A percentile compares a stretch with the other conserved stretches of the same genome.
phyloP scores from a whole-genome alignment of 148 eudicot species.

The Rhododendron vialii region DNA sequence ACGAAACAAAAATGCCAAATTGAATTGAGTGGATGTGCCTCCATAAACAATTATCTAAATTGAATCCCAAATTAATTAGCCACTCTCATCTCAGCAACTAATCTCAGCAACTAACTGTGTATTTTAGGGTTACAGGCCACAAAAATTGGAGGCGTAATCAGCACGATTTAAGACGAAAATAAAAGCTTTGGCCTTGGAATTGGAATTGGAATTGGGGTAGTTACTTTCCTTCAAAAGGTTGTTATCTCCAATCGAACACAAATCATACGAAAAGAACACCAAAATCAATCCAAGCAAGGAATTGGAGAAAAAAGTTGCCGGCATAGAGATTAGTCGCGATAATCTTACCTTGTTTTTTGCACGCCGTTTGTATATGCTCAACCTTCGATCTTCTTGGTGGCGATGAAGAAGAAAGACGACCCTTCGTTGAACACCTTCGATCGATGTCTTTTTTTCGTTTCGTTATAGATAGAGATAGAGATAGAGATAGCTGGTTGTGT shows the following conservation, averaged over 20 bases:
- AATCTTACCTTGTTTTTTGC: neutral
- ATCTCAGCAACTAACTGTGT: neutral
- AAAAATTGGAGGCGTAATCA: neutral
- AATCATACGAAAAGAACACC: neutral
- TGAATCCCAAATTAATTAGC: neutral
- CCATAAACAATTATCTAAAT: neutral
- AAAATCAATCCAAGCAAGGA: neutral
- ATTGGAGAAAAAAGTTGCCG: neutral
- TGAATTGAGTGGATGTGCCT: neutral
- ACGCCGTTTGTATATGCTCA: neutral
- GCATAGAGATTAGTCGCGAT: too few relatives aligned
- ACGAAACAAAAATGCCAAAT: neutral
- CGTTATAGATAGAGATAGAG: neutral
- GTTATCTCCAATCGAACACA: neutral
- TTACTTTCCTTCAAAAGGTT: neutral
- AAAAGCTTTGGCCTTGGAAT: neutral
- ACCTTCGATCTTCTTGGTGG: neutral
- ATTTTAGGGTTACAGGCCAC: neutral
- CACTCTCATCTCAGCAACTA: neutral
- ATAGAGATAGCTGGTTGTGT: neutral
- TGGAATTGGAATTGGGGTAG: conserved; percentile 2
- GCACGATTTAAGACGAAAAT: neutral
- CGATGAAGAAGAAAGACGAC: neutral
- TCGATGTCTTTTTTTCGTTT: neutral
- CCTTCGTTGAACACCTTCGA: neutral